Evolutionary conservation across 2,329 filamentous ascomycete genomes (phyloP), one percentile per base, ranked within the genome.

Genomic region (Ophiostoma sp.): DNA sequence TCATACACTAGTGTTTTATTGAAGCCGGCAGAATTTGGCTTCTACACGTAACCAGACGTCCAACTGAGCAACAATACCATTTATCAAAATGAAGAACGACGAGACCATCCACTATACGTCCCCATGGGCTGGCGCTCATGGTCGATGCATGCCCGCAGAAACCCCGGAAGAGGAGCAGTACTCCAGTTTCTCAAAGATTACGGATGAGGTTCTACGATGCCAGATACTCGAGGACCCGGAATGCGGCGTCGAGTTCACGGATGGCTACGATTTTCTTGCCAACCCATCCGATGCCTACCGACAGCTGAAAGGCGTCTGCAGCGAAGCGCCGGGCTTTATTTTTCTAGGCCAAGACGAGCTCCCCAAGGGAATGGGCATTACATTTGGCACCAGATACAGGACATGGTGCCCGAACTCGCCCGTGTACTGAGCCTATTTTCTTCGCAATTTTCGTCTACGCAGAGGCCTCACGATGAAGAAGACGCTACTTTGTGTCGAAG

Each of bases 341-440:
- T 73, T 82, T 28, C 79, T 84, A 22, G 50, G 75, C 0, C 22
- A 72, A 0, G 73, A 78, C 1, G 84, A 87, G 70, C 77, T 87
- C 2, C 86, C 86, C 0, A 77, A 80, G 0, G 78, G 78, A 11
- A 82, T 86, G 0, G 76, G 73, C 33, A 57, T 57, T 25, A 57
- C 52, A 1, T 79, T 85, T 74, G 86, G 85, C 0, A 86, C 82
- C 48, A 83, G 85, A 77, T 88, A 88, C 75, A 79, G 84, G 17
- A 87, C 86, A 0, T 88, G 85, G 79, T 88, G 85, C 74, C 79
- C 88, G 1, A 86, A 88, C 66, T 81, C 86, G 0, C 87, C 87
- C 74, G 78, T 87, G 5, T 88, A 88, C 76, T 85, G 85, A 77
- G 80, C 80, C 3, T 85, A 83, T 71, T 76, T 86, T 33, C 77